These are phyloP conservation scores for Citrullus mucosospermus DNA, from an alignment of 306 rosid species.

Conservation along the genomic window DNA sequence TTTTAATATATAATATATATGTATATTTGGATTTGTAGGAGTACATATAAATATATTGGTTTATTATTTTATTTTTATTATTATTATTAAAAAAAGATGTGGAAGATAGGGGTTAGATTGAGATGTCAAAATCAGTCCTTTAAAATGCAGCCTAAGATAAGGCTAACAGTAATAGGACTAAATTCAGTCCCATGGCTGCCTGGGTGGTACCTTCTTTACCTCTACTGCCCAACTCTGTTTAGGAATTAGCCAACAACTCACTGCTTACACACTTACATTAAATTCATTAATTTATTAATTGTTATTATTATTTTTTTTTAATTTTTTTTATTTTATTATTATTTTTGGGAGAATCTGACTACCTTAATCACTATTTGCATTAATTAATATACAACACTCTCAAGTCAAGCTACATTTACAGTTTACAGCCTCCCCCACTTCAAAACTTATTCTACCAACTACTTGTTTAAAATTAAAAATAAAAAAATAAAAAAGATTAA, in stretches of 20 bases:
- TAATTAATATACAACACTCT: not conserved
- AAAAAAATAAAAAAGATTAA: no score
- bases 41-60: no score
- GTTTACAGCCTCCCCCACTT: not conserved
- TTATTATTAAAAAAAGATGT: no score
- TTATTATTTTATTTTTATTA: no score
- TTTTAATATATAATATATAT: no score
- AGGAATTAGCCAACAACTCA: not conserved
- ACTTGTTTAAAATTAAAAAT: no score
- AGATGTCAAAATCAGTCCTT: slow-evolving; percentile 9
- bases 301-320: not conserved
- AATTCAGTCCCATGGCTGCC: not conserved
- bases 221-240: not conserved
- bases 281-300: not conserved
- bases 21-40: no score
- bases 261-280: not conserved
- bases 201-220: not conserved
- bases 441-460: no score
- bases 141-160: slow-evolving; percentile 4
- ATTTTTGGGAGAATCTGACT: not conserved
- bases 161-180: slow-evolving; percentile 1
- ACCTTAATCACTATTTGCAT: not conserved
- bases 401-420: not conserved
- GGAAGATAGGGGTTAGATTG: not conserved
- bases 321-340: not conserved